Conservation (phyloP, 257 asterid species). For the Gentiana macrophylla region DNA sequence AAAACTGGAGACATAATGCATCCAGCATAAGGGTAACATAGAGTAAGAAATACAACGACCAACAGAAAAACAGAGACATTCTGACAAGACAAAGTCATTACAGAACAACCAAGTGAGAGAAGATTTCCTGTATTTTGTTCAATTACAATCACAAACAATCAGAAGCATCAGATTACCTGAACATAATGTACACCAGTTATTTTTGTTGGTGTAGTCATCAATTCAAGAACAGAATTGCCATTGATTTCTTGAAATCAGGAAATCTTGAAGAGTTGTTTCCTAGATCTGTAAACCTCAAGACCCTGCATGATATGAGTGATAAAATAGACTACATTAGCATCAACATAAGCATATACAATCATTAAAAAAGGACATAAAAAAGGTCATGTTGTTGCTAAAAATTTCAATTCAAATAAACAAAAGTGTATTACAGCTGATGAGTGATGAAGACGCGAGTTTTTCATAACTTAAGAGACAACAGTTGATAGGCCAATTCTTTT, state of each 20-base stretch:
- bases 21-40: background rate
- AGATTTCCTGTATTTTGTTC: conserved; percentile 7
- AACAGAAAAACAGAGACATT: background rate
- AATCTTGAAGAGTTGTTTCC: conserved; percentile 68
- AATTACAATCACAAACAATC: background rate
- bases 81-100: background rate
- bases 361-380: too few species aligned
- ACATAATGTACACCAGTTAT: conserved; percentile 95
- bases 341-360: too few species aligned
- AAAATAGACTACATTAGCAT: too few species aligned
- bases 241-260: conserved; percentile 70
- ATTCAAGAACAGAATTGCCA: conserved; percentile 75
- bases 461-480: too few species aligned
- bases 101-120: background rate
- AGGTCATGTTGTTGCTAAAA: too few species aligned
- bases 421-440: too few species aligned
- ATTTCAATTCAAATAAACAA: conserved; percentile 6
- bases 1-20: background rate
- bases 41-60: background rate
- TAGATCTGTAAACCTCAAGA: too few species aligned
- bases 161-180: conserved; percentile 50
- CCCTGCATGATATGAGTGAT: too few species aligned
- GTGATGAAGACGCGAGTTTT: too few species aligned
- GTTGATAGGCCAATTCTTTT: too few species aligned
- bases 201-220: conserved; percentile 82